phyloP scores from a whole-genome alignment of 768 basidiomycete species.

The Russula olivacea region DNA sequence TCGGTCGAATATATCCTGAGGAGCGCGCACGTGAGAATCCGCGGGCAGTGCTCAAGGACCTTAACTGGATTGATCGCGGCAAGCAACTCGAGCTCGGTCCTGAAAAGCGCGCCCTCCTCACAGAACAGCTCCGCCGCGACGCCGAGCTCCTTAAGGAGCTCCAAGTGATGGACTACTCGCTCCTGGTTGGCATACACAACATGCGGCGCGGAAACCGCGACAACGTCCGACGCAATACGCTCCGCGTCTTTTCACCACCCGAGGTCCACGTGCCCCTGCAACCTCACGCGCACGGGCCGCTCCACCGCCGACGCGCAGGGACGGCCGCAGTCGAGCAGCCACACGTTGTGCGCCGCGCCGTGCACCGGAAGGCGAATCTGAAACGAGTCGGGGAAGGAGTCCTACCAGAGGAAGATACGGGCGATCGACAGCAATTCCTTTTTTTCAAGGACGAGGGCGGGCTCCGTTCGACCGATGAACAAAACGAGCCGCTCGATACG shows the following conservation, averaged over 20 bases:
- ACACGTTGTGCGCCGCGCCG: constrained; percentile 77
- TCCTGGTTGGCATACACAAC: constrained; percentile 91
- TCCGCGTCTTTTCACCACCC: constrained; percentile 88
- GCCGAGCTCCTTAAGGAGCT: constrained; percentile 76
- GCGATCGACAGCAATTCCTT: constrained; percentile 67
- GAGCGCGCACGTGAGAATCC: constrained; percentile 73
- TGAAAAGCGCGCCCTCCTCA: constrained; percentile 85
- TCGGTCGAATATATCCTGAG: constrained; percentile 83
- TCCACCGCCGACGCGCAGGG: constrained; percentile 5
- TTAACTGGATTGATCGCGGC: constrained; percentile 88
- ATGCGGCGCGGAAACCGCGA: constrained; percentile 88
- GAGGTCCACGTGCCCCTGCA: constrained; percentile 46
- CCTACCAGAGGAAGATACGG: constrained; percentile 58
- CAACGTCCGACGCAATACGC: constrained; percentile 82
- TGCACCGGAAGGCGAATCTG: constrained; percentile 53
- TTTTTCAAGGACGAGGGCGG: constrained; percentile 99
- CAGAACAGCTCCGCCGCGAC: constrained; percentile 87
- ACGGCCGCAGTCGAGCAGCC: constrained; percentile 59
- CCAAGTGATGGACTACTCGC: constrained; percentile 93
- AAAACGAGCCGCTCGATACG: constrained; percentile 62
- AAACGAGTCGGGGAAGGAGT: constrained; percentile 37
- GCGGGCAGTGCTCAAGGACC: constrained; percentile 86
- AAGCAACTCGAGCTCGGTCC: constrained; percentile 87
- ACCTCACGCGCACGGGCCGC: constrained; percentile 47
- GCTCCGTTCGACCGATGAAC: constrained; percentile 81